Evolutionary conservation across 192 early-diverging fungal species (phyloP), one percentile per base, ranked within the genome.

Genomic region (Lunasporangiospora selenospora): DNA sequence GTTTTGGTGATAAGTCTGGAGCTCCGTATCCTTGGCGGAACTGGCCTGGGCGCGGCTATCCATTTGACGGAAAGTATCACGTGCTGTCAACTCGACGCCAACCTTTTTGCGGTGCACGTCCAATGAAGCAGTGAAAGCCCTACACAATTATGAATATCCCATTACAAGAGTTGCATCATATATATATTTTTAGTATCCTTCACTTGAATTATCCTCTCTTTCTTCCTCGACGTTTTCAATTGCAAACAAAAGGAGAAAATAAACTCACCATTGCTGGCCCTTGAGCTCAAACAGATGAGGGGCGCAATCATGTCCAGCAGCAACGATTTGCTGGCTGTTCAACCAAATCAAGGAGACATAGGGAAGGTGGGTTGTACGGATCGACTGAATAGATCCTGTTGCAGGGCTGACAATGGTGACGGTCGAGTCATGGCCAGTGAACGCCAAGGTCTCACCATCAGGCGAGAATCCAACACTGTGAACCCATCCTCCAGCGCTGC

Each of bases 391-490:
- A 37, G 60, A 46, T 56, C 83, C 87, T 6, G 83, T 63, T 0
- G 80, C 85, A 3, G 92, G 90, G 47, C 83, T 81, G 3, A 88
- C 90, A 53, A 99, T 76, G n/a, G 81, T 88, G 26, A 99, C 52
- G 40, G 85, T 88, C 23, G 95, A 88, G 64, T 97, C 96, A 75
- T 99, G 97, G 7, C 90, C 85, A 13, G 81, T 83, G 81, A 89
- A 97, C 24, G 94, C 96, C 27, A 99, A 75, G 13, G 81, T 69
- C 46, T 96, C 87, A 48, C 96, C 96, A 55, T 82, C 89, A 32
- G 97, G 96, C 30, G 91, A 93, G 58, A 99, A 99, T 1, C 92
- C 88, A 18, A 98, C 89, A 53, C 85, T 77, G 67, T 98, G 97
- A 26, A 98, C 87, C 96, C 96, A 99, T 39, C 96, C 97, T 64